A percentile compares a stretch with the other conserved stretches of the same genome.
These are phyloP conservation scores for Clathrus columnatus DNA, from an alignment of 768 basidiomycete species.

Conservation along the genomic window DNA sequence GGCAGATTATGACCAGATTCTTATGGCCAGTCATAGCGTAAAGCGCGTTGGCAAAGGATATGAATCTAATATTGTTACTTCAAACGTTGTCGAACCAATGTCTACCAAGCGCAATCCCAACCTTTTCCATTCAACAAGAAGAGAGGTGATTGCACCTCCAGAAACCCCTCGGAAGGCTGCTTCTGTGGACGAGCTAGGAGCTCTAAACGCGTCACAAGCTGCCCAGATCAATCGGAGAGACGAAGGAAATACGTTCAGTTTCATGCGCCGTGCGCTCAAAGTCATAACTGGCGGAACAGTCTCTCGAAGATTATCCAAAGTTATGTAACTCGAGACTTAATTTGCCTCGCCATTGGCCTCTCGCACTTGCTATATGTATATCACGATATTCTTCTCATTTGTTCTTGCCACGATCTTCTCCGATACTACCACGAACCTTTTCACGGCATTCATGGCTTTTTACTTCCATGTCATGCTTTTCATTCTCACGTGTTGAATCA, in stretches of 20 bases:
- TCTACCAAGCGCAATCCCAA: slow-evolving; percentile 4
- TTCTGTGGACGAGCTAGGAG: slow-evolving; percentile 12
- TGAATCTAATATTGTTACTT: slow-evolving; percentile 53
- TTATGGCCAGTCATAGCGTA: slow-evolving; percentile 75
- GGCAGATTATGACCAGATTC: slow-evolving; percentile 72
- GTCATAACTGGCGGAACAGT: slow-evolving; percentile 60
- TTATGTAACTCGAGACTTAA: slow-evolving; percentile 15
- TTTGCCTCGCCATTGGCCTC: slow-evolving; percentile 5
- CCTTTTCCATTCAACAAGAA: slow-evolving; percentile 6
- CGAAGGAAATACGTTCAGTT: slow-evolving; percentile 41
- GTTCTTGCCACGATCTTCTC: slow-evolving; percentile 10
- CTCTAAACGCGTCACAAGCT: slow-evolving; percentile 31
- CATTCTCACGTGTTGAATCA: neutral
- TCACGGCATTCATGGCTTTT: neutral
- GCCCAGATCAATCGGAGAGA: slow-evolving; percentile 36
- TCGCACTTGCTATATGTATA: slow-evolving; percentile 9
- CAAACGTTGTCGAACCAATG: slow-evolving; percentile 21
- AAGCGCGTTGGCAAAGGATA: slow-evolving; percentile 76
- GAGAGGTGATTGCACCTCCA: neutral
- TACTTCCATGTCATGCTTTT: slow-evolving; percentile 3
- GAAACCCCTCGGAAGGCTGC: slow-evolving; percentile 7
- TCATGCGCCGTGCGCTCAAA: slow-evolving; percentile 66
- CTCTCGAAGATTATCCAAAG: slow-evolving; percentile 42
- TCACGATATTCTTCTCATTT: slow-evolving; percentile 12
- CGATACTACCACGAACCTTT: slow-evolving; percentile 4